A percentile compares a stretch with the other conserved stretches of the same genome.
These are phyloP conservation scores for Phytophthora pluvialis DNA, from an alignment of 352 stramenopile genomes.

Conservation along the genomic window DNA sequence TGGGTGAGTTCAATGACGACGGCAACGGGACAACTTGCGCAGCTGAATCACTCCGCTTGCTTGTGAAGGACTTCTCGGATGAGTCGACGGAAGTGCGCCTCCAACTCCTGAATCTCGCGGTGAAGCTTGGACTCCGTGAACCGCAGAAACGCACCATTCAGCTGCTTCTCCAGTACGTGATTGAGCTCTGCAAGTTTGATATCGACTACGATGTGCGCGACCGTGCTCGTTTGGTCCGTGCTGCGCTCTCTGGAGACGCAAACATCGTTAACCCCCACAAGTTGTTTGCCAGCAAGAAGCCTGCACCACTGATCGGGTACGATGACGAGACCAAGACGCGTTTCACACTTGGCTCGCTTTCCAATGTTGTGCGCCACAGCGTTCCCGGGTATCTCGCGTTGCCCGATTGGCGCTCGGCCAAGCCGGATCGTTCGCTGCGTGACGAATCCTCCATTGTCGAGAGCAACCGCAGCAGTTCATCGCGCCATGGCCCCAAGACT, in stretches of 20 bases:
- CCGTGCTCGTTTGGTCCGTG: slow-evolving; percentile 87
- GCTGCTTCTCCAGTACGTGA: slow-evolving; percentile 89
- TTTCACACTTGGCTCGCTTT: slow-evolving; percentile 90
- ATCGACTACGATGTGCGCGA: slow-evolving; percentile 94
- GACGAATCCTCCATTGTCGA: slow-evolving; percentile 70
- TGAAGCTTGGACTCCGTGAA: slow-evolving; percentile 89
- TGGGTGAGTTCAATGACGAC: slow-evolving; percentile 89
- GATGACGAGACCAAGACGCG: slow-evolving; percentile 75
- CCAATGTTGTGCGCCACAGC: slow-evolving; percentile 84
- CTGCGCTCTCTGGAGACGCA: slow-evolving; percentile 63
- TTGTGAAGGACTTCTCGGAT: slow-evolving; percentile 89
- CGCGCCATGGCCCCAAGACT: slow-evolving; percentile 27
- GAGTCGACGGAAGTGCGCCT: slow-evolving; percentile 90
- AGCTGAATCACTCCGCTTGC: slow-evolving; percentile 84
- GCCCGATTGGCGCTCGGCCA: slow-evolving; percentile 73
- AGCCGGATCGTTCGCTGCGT: slow-evolving; percentile 73
- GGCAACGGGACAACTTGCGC: slow-evolving; percentile 70
- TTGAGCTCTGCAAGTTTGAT: slow-evolving; percentile 94
- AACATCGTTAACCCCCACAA: slow-evolving; percentile 73
- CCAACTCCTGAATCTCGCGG: slow-evolving; percentile 92
- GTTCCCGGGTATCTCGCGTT: slow-evolving; percentile 85
- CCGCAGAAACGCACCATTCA: slow-evolving; percentile 78
- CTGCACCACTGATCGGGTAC: slow-evolving; percentile 73
- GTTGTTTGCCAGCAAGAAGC: slow-evolving; percentile 83
- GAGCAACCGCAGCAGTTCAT: slow-evolving; percentile 32